A percentile compares a stretch with the other conserved stretches of the same genome.
phyloP scores from a whole-genome alignment of 225 moss, liverwort and hornwort species.

The Thuidium tamariscinum region DNA sequence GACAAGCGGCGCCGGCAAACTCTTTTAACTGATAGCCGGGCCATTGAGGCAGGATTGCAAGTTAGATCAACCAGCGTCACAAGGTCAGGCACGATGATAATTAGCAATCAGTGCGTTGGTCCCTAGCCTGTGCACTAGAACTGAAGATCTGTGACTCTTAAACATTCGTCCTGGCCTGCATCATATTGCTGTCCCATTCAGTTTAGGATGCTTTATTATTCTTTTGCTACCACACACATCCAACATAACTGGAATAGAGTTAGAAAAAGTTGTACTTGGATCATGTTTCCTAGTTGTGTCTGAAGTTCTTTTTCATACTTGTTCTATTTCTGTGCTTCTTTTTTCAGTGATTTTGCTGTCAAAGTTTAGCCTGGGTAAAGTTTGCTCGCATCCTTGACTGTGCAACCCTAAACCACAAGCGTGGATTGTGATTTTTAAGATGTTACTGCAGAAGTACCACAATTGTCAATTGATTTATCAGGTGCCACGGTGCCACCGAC shows the following conservation, averaged over 20 bases:
- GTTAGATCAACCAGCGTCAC: too few species aligned
- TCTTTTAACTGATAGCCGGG: neutral
- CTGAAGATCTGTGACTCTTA: too few species aligned
- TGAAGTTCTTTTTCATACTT: neutral
- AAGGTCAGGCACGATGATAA: too few species aligned
- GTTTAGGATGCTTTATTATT: too few species aligned
- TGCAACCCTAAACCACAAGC: neutral
- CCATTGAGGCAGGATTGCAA: too few species aligned
- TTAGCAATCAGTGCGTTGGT: too few species aligned
- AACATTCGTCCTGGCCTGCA: too few species aligned
- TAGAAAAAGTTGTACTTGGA: neutral
- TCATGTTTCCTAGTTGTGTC: neutral
- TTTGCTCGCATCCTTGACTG: neutral
- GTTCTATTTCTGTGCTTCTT: neutral
- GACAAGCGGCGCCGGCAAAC: neutral
- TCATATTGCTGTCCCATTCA: too few species aligned
- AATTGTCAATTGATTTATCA: neutral
- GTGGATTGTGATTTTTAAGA: neutral
- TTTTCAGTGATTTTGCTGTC: neutral
- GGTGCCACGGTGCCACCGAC: too few species aligned
- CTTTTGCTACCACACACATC: neutral
- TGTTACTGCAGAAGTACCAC: neutral
- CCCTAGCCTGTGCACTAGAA: too few species aligned
- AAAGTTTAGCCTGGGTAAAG: neutral
- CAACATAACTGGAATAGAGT: neutral